phyloP scores from a whole-genome alignment of 305 asterid species.

The Fraxinus floribunda region DNA sequence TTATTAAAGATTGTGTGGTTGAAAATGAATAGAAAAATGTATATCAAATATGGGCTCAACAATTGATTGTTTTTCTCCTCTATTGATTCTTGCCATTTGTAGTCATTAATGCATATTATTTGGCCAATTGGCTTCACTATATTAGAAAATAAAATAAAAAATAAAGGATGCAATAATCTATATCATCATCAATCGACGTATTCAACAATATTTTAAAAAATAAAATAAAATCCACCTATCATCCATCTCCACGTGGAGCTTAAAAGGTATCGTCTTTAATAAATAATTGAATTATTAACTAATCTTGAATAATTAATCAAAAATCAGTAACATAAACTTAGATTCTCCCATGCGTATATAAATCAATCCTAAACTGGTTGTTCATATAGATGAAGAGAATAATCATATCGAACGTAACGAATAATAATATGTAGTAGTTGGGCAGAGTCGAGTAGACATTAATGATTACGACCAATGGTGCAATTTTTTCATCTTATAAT shows the following conservation, averaged over 20 bases:
- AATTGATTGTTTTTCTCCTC: not conserved
- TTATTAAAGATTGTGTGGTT: no score
- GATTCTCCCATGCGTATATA: constrained; percentile 18
- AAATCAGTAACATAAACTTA: no score
- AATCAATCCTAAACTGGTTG: constrained; percentile 23
- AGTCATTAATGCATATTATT: not conserved
- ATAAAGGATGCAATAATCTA: no score
- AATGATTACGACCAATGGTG: not conserved
- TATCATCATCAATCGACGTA: not conserved
- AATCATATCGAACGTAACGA: not conserved
- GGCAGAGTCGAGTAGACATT: not conserved
- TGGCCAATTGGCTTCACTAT: not conserved
- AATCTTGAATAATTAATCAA: not conserved
- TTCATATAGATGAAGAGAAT: constrained; percentile 4
- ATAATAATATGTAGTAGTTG: not conserved
- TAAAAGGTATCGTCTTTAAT: not conserved
- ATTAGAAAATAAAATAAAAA: not conserved
- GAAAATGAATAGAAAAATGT: no score
- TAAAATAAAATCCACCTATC: not conserved
- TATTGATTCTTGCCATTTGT: not conserved
- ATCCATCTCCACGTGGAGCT: not conserved
- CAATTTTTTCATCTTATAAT: not conserved
- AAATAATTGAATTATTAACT: not conserved
- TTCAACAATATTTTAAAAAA: not conserved
- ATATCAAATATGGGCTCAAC: no score